Evolutionary conservation across 23 red algal species (phyloP).

Genomic region (Gracilaria vermiculophylla): DNA sequence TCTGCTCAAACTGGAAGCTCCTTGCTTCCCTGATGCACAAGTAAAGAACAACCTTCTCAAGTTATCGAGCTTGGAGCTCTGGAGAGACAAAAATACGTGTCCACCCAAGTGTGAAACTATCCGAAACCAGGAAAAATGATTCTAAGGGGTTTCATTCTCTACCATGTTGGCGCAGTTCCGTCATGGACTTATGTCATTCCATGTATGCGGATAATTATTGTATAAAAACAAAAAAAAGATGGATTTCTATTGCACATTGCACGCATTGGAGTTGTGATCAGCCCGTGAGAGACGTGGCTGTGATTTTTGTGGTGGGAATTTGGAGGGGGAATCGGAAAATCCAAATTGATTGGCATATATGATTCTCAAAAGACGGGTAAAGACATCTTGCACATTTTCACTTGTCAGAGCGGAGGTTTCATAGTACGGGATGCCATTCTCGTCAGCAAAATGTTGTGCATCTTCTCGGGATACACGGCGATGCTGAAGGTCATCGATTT

Average conservation of each 20-base stretch:
- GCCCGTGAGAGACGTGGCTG: not conserved
- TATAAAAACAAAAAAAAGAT: too few relatives aligned
- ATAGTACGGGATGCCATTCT: conserved; percentile 68
- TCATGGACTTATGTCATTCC: too few relatives aligned
- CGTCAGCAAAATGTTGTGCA: conserved; percentile 49
- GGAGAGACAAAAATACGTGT: too few relatives aligned
- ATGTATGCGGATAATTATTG: too few relatives aligned
- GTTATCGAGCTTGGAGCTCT: too few relatives aligned
- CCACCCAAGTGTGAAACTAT: too few relatives aligned
- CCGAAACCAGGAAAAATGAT: too few relatives aligned
- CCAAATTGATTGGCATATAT: conserved; percentile 48
- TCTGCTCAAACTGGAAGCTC: too few relatives aligned
- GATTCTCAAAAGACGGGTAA: conserved; percentile 60
- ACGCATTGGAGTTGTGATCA: not conserved
- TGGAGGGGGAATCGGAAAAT: not conserved
- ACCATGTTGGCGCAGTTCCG: too few relatives aligned
- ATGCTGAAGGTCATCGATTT: conserved; percentile 67
- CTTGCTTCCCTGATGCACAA: too few relatives aligned
- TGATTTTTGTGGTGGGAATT: not conserved
- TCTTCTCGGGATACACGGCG: conserved; percentile 56
- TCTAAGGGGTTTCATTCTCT: too few relatives aligned
- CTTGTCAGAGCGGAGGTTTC: conserved; percentile 83
- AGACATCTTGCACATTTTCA: conserved; percentile 69
- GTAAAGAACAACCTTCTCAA: too few relatives aligned
- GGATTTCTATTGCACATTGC: conserved; percentile 9